Percentiles rank a stretch among this genome's conserved stretches.
These are phyloP conservation scores for Panicum hallii DNA, from an alignment of 202 grass and related monocot species.

Conservation along the genomic window DNA sequence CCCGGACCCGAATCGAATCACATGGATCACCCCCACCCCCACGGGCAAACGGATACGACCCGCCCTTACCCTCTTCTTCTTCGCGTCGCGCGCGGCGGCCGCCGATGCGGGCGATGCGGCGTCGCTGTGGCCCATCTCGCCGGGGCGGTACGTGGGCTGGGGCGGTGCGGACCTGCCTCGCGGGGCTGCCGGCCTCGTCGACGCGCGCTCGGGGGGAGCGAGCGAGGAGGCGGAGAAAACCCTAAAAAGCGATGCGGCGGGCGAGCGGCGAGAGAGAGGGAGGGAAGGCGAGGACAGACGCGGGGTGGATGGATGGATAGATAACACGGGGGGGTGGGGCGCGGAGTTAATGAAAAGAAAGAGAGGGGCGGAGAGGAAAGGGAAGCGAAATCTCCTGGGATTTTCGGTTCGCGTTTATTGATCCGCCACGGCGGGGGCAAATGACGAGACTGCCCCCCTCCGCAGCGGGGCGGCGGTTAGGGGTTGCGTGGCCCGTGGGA, in stretches of 20 bases:
- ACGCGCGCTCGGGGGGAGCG: neutral
- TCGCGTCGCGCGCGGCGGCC: slow-evolving; percentile 61
- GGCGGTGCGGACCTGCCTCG: neutral
- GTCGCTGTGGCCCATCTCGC: slow-evolving; percentile 55
- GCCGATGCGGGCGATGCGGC: slow-evolving; percentile 54
- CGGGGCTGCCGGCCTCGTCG: neutral
- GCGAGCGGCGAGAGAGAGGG: neutral
- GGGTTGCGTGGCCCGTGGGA: neutral
- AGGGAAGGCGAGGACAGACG: neutral
- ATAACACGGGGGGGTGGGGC: slow-evolving; percentile 9
- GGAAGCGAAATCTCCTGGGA: slow-evolving; percentile 27
- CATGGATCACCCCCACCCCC: slow-evolving; percentile 16
- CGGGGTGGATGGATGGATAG: slow-evolving; percentile 38
- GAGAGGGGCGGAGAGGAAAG: neutral
- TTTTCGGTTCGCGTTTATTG: slow-evolving; percentile 42
- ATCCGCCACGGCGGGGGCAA: neutral
- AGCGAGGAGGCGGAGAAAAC: slow-evolving; percentile 37
- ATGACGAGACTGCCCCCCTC: slow-evolving; percentile 9
- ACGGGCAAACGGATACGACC: neutral
- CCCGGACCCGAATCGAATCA: slow-evolving; percentile 22
- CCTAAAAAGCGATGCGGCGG: slow-evolving; percentile 52
- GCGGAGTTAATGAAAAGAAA: neutral
- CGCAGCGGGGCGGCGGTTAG: neutral
- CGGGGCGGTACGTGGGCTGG: neutral
- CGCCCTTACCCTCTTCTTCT: slow-evolving; percentile 77